phyloP scores from a whole-genome alignment of 2,329 filamentous ascomycete species.

The Claviceps citrina region DNA sequence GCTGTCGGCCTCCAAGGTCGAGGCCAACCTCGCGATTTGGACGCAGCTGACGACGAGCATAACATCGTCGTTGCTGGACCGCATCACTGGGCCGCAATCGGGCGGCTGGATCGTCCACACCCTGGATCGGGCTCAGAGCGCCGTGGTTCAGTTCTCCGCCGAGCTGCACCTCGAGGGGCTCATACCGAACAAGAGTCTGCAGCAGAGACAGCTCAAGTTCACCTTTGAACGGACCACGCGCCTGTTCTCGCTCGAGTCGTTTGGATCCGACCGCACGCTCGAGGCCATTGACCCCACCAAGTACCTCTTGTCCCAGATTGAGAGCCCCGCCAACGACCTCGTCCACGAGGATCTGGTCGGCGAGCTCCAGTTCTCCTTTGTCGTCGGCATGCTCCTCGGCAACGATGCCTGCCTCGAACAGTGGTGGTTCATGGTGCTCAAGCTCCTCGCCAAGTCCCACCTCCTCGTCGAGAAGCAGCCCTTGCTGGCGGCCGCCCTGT shows the following conservation, averaged over 20 bases:
- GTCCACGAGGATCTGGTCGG: constrained; percentile 33
- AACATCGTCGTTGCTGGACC: constrained; percentile 26
- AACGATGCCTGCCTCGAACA: constrained; percentile 46
- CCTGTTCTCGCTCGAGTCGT: constrained; percentile 24
- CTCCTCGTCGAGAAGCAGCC: constrained; percentile 28
- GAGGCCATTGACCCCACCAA: constrained; percentile 33
- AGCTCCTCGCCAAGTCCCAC: constrained; percentile 35
- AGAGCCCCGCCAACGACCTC: constrained; percentile 11
- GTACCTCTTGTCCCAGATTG: constrained; percentile 28
- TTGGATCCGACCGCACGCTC: constrained; percentile 25
- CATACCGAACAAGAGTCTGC: constrained; percentile 19
- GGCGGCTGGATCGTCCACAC: constrained; percentile 39
- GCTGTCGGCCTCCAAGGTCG: constrained; percentile 9
- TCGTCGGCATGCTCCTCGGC: constrained; percentile 41
- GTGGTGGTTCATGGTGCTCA: constrained; percentile 42
- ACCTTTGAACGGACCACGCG: constrained; percentile 28
- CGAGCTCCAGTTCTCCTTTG: constrained; percentile 45
- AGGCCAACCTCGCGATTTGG: constrained; percentile 30
- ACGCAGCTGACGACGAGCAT: constrained; percentile 34
- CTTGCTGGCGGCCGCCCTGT: constrained; percentile 28
- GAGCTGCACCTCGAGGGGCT: constrained; percentile 26
- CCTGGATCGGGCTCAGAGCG: constrained; percentile 33
- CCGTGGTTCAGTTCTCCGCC: constrained; percentile 20
- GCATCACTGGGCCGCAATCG: constrained; percentile 27
- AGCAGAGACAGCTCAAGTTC: constrained; percentile 30